Evolutionary conservation across 192 early-diverging fungal genomes (phyloP).

Genomic region (Coemansia sp.): DNA sequence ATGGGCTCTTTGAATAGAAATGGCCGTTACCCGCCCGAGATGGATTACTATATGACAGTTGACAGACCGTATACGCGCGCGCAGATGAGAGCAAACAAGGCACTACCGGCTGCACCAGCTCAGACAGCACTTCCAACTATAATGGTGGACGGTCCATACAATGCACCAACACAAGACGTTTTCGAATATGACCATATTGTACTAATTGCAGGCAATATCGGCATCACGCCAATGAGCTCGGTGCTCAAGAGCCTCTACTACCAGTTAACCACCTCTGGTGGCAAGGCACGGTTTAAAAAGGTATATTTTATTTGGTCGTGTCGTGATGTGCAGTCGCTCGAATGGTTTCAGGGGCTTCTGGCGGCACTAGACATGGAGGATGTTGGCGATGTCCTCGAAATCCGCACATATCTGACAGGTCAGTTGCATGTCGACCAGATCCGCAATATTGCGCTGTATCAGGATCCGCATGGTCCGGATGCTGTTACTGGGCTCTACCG

Average conservation of each 20-base stretch:
- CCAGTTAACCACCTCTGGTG: slow-evolving; percentile 31
- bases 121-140: slow-evolving; percentile 55
- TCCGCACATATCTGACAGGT: slow-evolving; percentile 66
- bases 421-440: slow-evolving; percentile 59
- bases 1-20: neutral
- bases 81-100: slow-evolving; percentile 12
- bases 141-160: slow-evolving; percentile 79
- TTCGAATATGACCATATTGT: slow-evolving; percentile 64
- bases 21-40: slow-evolving; percentile 20
- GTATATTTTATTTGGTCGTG: slow-evolving; percentile 70
- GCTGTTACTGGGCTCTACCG: slow-evolving; percentile 67
- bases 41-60: slow-evolving; percentile 16
- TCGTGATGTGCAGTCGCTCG: slow-evolving; percentile 61
- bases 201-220: slow-evolving; percentile 68
- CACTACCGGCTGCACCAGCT: slow-evolving; percentile 9
- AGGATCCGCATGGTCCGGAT: slow-evolving; percentile 58
- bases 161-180: slow-evolving; percentile 75
- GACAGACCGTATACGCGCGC: neutral
- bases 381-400: slow-evolving; percentile 58
- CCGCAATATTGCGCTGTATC: slow-evolving; percentile 60
- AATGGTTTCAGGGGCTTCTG: slow-evolving; percentile 68
- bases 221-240: slow-evolving; percentile 73
- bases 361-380: slow-evolving; percentile 60
- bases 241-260: slow-evolving; percentile 68
- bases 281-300: slow-evolving; percentile 20